Base-by-base conservation (phyloP, 495 filamentous ascomycete species). In the Aspergillus bertholletiae region DNA sequence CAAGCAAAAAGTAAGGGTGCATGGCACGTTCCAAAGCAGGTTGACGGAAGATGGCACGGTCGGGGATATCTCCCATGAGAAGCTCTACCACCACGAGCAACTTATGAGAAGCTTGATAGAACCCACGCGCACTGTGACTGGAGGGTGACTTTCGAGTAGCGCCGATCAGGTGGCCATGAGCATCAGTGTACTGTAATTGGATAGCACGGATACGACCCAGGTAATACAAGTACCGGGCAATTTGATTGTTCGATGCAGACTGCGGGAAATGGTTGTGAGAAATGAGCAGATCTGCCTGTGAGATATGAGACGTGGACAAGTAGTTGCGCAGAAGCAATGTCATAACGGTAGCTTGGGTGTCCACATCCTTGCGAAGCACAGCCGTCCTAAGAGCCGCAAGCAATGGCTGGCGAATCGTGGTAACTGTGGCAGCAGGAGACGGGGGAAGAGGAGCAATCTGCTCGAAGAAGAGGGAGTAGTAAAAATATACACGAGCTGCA, bases 21-120 rank as follows among this genome's bases (percentile, higher is more conserved):
- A 97, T 80, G 23, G 94, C 84, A 53, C 83, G 80, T 69, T 97
- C 94, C 66, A 97, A 84, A 53, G 79, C 84, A 4, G 90, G 81
- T 58, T 90, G 86, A 34, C 94, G 90, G 85, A 98, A 98, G 52
- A 92, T 85, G 3, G 89, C 84, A 51, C 94, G 89, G 63, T 97
- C 93, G 26, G 94, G 94, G 58, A 98, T 97, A 71, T 98, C 94
- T 48, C 94, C 94, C 95, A 98, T 98, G 41, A 98, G 79, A 53
- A 98, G 77, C 74, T 98, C 94, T 8, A 98, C 95, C 9, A 98
- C 91, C 7, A 97, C 83, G 55, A 97, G 73, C 32, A 97, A 80
- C 76, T 97, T 97, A 60, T 89, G 94, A 9, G 95, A 90, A 32
- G 91, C 90, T 65, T 96, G 94, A 60, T 95, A 90, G 73, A 98